Conservation (phyloP, 1,284 basidiomycete species). For the Paramarasmius palmivorus region DNA sequence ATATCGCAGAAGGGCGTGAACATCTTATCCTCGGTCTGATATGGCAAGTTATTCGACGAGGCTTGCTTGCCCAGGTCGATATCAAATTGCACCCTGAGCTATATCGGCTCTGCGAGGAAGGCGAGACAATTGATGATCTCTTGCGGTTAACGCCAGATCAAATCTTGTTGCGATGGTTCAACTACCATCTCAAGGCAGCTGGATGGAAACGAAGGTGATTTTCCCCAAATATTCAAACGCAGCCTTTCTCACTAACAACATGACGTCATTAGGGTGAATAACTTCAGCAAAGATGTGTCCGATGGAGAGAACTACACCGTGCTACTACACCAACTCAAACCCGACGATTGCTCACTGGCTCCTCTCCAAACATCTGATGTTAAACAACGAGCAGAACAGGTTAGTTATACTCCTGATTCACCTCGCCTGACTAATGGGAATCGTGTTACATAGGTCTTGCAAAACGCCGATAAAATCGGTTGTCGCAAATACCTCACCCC, state of each 20-base stretch:
- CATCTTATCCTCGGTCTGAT: constrained; percentile 98
- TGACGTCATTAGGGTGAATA: constrained; percentile 74
- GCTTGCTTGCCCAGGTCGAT: constrained; percentile 92
- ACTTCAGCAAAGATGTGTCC: constrained; percentile 93
- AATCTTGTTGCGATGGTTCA: constrained; percentile 97
- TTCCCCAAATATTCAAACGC: not conserved
- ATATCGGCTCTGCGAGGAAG: constrained; percentile 94
- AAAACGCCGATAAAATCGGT: constrained; percentile 92
- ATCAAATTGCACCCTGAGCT: constrained; percentile 98
- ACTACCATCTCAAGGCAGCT: constrained; percentile 96
- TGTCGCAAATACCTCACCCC: constrained; percentile 96
- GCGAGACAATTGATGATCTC: constrained; percentile 95
- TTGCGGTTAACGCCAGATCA: constrained; percentile 94
- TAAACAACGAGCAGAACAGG: constrained; percentile 84
- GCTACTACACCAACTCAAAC: constrained; percentile 93
- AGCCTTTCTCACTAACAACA: not conserved
- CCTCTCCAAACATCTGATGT: constrained; percentile 88
- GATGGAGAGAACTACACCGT: constrained; percentile 98
- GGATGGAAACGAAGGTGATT: constrained; percentile 82
- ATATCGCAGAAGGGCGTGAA: constrained; percentile 92
- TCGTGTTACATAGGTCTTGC: constrained; percentile 63
- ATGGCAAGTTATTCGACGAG: constrained; percentile 97
- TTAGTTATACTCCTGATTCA: constrained; percentile 20
- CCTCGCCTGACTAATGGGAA: not conserved
- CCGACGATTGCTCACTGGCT: constrained; percentile 89